Evolutionary conservation across 2,329 filamentous ascomycete genomes (phyloP), one percentile per base, ranked within the genome.

Genomic region (Fusarium sp.): DNA sequence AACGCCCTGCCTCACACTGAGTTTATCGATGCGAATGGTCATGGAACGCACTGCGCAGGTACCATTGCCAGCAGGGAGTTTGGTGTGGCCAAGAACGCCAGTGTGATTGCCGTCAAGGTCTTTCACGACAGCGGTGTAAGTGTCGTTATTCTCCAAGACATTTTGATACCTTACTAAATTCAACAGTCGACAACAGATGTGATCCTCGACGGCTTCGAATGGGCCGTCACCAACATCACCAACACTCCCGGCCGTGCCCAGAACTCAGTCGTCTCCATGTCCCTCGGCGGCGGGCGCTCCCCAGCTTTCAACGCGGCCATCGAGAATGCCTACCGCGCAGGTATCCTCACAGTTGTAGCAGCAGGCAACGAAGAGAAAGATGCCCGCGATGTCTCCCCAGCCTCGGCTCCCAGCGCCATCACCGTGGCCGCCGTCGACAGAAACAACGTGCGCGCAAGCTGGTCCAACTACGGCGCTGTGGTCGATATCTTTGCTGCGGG

Each of bases 401-500:
- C 87, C 2, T 86, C 85, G 1, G 84, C 84, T 18, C 75, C 85
- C 13, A 80, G 81, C 33, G 88, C 87, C 59, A 82, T 89, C 71
- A 90, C 88, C 1, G 88, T 90, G n/a, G 88, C 86, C 5, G 86
- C 88, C 63, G 84, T 85, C 39, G 83, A 85, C 67, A 73, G 71
- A 9, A 52, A 76, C 39, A 85, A 86, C 71, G 76, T 74, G 11
- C 80, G 82, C 16, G 83, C 86, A 20, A 74, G 73, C 11, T 89
- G 86, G 81, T 88, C 85, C 71, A 90, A 90, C 81, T 89, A 82
- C 67, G 89, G 88, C 7, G 35, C 67, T 1, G 33, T 75, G 14
- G 82, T 90, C 58, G 87, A 90, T 72, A 78, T 90, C 72, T 88
- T 87, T 64, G 88, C 88, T 1, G 86, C 88, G 3, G 88, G 88